These are phyloP conservation scores for Cicer yamashitae DNA, from an alignment of 306 rosid genomes.

Conservation along the genomic window DNA sequence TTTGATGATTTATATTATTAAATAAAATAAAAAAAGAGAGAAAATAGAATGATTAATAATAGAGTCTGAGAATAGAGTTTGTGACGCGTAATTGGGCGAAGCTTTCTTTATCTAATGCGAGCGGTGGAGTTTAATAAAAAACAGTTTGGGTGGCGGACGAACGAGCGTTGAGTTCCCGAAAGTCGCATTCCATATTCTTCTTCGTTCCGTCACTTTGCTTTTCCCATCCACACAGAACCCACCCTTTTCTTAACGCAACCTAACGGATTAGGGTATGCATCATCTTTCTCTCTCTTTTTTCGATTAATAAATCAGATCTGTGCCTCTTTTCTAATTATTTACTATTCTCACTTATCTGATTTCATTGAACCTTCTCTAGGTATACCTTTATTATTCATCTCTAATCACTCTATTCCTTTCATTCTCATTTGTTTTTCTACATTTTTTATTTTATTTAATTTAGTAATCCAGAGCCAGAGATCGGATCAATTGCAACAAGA, in stretches of 20 bases:
- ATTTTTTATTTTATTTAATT: not conserved
- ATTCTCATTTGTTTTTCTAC: too few species aligned
- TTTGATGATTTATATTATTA: too few species aligned
- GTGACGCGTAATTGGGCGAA: not conserved
- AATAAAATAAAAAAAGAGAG: too few species aligned
- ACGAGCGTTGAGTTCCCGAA: not conserved
- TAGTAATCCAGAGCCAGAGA: not conserved
- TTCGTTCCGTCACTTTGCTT: not conserved
- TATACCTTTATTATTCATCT: too few species aligned
- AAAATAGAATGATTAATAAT: too few species aligned
- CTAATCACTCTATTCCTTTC: not conserved
- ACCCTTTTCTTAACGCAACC: not conserved
- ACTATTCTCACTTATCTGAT: too few species aligned
- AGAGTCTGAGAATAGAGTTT: too few species aligned
- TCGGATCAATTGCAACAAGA: not conserved
- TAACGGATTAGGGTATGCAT: not conserved
- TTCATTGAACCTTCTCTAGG: too few species aligned
- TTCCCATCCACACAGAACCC: not conserved
- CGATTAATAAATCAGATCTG: not conserved
- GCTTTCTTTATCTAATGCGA: not conserved
- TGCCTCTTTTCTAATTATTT: not conserved
- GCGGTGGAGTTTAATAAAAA: not conserved
- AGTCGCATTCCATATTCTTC: not conserved
- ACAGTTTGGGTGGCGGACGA: not conserved
- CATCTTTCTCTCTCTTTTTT: not conserved